Evolutionary conservation across 306 rosid genomes (phyloP).

Genomic region (Crataegus laevigata): DNA sequence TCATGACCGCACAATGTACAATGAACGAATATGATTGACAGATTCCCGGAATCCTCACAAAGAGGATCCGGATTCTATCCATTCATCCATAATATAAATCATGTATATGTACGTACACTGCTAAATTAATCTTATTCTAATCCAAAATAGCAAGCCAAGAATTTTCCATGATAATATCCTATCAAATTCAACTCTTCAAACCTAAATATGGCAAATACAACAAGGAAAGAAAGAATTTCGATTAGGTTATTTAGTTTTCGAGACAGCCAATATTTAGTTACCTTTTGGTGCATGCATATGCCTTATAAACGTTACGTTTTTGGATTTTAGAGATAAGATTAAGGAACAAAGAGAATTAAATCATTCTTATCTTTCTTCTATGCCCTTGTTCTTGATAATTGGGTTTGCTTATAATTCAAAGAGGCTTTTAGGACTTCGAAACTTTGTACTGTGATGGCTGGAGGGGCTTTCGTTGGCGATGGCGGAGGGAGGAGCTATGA

Average conservation of each 20-base stretch:
- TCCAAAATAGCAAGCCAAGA: not conserved
- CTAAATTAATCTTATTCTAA: not conserved
- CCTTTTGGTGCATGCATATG: not conserved
- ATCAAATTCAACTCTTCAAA: not conserved
- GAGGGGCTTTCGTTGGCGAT: no score
- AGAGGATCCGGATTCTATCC: no score
- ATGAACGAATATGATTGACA: no score
- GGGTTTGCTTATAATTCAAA: no score
- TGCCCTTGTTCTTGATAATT: no score
- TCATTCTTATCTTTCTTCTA: not conserved
- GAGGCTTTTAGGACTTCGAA: no score
- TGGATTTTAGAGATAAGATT: not conserved
- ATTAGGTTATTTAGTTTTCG: not conserved
- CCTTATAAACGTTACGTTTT: not conserved
- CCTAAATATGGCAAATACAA: not conserved
- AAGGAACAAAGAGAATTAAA: not conserved
- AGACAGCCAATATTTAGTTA: not conserved
- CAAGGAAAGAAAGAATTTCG: not conserved
- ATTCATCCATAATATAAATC: no score
- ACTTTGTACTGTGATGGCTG: constrained; percentile 27
- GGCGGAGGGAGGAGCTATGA: constrained; percentile 2
- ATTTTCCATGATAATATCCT: not conserved
- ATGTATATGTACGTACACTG: no score
- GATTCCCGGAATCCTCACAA: no score
- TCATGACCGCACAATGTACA: no score